phyloP scores from a whole-genome alignment of 768 basidiomycete genomes.

The Mycena epipterygia region DNA sequence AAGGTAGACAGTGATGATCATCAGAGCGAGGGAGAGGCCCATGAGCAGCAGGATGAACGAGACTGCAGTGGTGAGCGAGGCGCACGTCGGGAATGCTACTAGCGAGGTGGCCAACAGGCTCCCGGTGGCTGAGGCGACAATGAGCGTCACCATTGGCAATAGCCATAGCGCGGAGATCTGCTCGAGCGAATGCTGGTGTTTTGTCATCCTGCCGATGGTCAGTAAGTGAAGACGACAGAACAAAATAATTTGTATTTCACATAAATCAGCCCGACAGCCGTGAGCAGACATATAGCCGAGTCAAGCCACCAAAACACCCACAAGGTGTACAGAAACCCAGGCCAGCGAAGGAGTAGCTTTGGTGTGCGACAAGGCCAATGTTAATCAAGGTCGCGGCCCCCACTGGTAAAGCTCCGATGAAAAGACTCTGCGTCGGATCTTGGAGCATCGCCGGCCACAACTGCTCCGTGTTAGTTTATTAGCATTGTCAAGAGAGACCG shows the following conservation, averaged over 20 bases:
- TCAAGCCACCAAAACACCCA: constrained; percentile 80
- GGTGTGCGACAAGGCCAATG: constrained; percentile 54
- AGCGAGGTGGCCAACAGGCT: constrained; percentile 63
- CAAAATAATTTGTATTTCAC: constrained; percentile 36
- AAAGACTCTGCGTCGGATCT: constrained; percentile 66
- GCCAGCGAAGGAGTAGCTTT: constrained; percentile 63
- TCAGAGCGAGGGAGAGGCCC: constrained; percentile 64
- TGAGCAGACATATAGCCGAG: constrained; percentile 60
- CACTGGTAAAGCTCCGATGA: constrained; percentile 61
- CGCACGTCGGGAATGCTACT: constrained; percentile 50
- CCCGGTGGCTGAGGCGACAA: constrained; percentile 73
- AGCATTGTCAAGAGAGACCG: no score
- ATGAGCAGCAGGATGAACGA: constrained; percentile 48
- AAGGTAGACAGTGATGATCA: constrained; percentile 69
- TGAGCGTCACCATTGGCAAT: constrained; percentile 72
- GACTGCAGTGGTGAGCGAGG: constrained; percentile 62
- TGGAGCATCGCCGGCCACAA: constrained; percentile 61
- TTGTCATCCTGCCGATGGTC: constrained; percentile 61
- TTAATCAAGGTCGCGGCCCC: constrained; percentile 66
- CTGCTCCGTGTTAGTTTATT: neutral
- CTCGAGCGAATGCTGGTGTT: constrained; percentile 63
- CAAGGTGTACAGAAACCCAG: constrained; percentile 60
- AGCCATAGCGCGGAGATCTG: constrained; percentile 70
- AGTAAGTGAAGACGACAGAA: neutral
- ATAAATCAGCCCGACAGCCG: constrained; percentile 38